phyloP scores from a whole-genome alignment of 805 yeast species.

The Millerago galiae region DNA sequence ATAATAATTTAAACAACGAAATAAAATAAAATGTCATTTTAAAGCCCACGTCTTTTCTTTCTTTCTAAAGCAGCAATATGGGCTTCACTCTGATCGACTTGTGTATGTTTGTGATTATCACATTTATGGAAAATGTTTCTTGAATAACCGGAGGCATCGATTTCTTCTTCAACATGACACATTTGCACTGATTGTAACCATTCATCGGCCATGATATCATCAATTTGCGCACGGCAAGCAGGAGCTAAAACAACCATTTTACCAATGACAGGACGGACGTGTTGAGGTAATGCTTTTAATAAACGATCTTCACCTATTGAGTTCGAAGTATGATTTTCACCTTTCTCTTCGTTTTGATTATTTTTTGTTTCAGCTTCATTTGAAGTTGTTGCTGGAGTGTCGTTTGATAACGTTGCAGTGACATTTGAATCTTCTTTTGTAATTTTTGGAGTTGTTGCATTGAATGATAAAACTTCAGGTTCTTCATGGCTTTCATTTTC shows the following conservation, averaged over 20 bases:
- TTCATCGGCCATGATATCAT: slow-evolving; percentile 66
- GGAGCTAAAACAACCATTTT: slow-evolving; percentile 83
- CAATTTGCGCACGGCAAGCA: slow-evolving; percentile 76
- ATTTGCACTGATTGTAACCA: slow-evolving; percentile 60
- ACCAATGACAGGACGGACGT: slow-evolving; percentile 58
- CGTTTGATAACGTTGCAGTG: slow-evolving; percentile 8
- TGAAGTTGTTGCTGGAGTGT: slow-evolving; percentile 8
- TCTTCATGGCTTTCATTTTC: slow-evolving; percentile 8
- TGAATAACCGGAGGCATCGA: slow-evolving; percentile 30
- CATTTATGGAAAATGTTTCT: slow-evolving; percentile 34
- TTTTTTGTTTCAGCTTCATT: slow-evolving; percentile 8
- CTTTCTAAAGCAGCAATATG: slow-evolving; percentile 91
- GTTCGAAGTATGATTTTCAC: slow-evolving; percentile 52
- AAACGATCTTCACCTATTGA: slow-evolving; percentile 68
- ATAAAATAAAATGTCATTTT: neutral
- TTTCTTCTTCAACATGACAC: slow-evolving; percentile 54
- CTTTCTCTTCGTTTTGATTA: neutral
- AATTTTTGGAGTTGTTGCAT: slow-evolving; percentile 6
- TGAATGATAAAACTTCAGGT: slow-evolving; percentile 2
- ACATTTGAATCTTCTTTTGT: slow-evolving; percentile 10
- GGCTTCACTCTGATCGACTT: slow-evolving; percentile 89
- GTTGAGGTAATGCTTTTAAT: slow-evolving; percentile 63
- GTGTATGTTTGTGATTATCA: slow-evolving; percentile 72
- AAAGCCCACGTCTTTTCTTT: slow-evolving; percentile 42
- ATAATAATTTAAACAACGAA: too few relatives aligned